Conservation (phyloP, 2,329 filamentous ascomycete genomes). For the Emericellopsis cladophorae region DNA sequence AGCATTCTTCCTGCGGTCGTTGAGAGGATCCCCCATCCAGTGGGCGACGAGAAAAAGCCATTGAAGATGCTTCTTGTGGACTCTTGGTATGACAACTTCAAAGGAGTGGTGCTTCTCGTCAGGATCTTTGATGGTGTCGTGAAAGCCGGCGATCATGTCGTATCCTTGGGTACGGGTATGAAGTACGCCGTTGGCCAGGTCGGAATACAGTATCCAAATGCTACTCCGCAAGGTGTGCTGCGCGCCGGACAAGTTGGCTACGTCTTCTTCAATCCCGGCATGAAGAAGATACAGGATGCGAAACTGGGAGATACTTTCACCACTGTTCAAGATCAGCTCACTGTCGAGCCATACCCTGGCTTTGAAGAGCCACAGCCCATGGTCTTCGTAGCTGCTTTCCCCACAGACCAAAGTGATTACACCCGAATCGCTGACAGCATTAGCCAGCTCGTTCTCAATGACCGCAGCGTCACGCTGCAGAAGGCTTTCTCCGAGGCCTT, state of each 20-base stretch:
- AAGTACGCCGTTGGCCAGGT: conserved; percentile 94
- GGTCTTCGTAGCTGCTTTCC: conserved; percentile 97
- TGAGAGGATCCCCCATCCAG: conserved; percentile 68
- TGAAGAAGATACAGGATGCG: conserved; percentile 93
- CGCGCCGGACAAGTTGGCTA: conserved; percentile 94
- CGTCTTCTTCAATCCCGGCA: conserved; percentile 93
- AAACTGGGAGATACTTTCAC: conserved; percentile 96
- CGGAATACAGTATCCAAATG: conserved; percentile 87
- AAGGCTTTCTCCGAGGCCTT: conserved; percentile 93
- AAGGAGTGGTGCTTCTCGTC: conserved; percentile 83
- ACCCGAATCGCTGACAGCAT: conserved; percentile 86
- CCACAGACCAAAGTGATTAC: conserved; percentile 82
- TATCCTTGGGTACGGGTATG: conserved; percentile 76
- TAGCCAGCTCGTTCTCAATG: conserved; percentile 84
- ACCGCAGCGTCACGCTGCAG: conserved; percentile 83
- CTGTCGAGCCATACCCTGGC: conserved; percentile 72
- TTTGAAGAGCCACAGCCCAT: conserved; percentile 98
- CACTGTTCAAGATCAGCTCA: conserved; percentile 59
- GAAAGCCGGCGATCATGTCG: conserved; percentile 69
- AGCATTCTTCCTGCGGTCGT: conserved; percentile 77
- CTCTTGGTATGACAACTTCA: conserved; percentile 96
- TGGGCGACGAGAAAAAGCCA: conserved; percentile 60
- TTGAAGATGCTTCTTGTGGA: conserved; percentile 82
- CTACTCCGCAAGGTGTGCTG: conserved; percentile 67
- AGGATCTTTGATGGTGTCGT: conserved; percentile 83